Evolutionary conservation across 441 rosid species (phyloP).

Genomic region (Aquilaria agallochum): DNA sequence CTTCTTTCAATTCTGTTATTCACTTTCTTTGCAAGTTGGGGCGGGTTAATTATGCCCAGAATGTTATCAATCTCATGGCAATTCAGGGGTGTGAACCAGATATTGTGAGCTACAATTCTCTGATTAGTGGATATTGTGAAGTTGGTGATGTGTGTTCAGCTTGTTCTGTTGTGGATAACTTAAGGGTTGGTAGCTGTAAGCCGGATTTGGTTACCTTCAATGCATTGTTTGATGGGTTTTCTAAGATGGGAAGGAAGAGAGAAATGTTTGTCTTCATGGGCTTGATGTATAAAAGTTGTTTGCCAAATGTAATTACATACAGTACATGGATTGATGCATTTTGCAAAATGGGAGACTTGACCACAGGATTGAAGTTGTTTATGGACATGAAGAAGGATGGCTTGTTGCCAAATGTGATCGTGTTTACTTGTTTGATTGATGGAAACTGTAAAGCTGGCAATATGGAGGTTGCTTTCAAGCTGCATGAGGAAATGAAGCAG

Average conservation of each 20-base stretch:
- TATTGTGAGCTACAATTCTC: slow-evolving; percentile 32
- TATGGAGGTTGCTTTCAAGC: slow-evolving; percentile 24
- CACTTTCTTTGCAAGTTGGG: slow-evolving; percentile 26
- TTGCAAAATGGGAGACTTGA: slow-evolving; percentile 28
- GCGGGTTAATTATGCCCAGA: slow-evolving; percentile 24
- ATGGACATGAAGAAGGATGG: slow-evolving; percentile 26
- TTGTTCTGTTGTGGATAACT: slow-evolving; percentile 19
- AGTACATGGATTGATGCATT: slow-evolving; percentile 31
- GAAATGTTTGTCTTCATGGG: slow-evolving; percentile 36
- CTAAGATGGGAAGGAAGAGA: slow-evolving; percentile 23
- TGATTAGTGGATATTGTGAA: slow-evolving; percentile 35
- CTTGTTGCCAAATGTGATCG: slow-evolving; percentile 28
- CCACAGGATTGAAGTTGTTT: slow-evolving; percentile 22
- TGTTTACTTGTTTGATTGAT: slow-evolving; percentile 40
- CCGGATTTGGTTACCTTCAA: slow-evolving; percentile 40
- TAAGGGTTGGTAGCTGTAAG: slow-evolving; percentile 18
- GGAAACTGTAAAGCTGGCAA: slow-evolving; percentile 34
- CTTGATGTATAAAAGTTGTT: slow-evolving; percentile 32
- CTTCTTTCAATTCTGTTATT: slow-evolving; percentile 35
- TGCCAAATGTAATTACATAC: slow-evolving; percentile 36
- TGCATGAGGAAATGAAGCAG: slow-evolving; percentile 26
- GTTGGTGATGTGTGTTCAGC: slow-evolving; percentile 22
- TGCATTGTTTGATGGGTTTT: slow-evolving; percentile 35
- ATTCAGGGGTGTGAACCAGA: slow-evolving; percentile 26
- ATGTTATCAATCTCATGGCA: slow-evolving; percentile 28